Conservation (phyloP, 305 asterid genomes). For the Solanum hybrid region DNA sequence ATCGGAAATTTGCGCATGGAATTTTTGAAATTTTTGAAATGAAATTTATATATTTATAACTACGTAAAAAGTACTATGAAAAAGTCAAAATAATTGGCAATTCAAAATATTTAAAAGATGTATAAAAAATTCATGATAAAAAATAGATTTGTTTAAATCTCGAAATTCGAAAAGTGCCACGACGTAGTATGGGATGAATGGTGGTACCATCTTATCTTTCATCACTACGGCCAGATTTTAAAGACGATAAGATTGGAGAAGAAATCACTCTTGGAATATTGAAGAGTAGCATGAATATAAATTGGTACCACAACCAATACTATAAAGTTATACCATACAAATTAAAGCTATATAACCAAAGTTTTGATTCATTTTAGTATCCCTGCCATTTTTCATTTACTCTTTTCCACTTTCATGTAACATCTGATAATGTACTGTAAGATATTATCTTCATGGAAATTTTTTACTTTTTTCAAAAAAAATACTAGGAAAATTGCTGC, state of each 20-base stretch:
- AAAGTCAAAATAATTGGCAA: background rate
- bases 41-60: too few species aligned
- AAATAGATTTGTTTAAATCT: too few species aligned
- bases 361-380: background rate
- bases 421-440: background rate
- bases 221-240: background rate
- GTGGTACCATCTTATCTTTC: background rate
- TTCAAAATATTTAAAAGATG: background rate
- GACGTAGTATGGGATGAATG: background rate
- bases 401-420: background rate
- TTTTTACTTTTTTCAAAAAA: background rate
- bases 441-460: background rate
- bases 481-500: background rate
- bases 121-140: too few species aligned
- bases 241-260: background rate
- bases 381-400: background rate
- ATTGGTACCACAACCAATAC: background rate
- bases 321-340: background rate
- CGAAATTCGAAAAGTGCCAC: background rate
- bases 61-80: too few species aligned
- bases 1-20: background rate
- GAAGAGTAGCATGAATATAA: background rate
- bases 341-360: background rate
- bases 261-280: background rate
- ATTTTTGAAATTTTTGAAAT: too few species aligned